Evolutionary conservation across 208 protist species (phyloP), one percentile per base, ranked within the genome.

Genomic region (Angomonas deanei): DNA sequence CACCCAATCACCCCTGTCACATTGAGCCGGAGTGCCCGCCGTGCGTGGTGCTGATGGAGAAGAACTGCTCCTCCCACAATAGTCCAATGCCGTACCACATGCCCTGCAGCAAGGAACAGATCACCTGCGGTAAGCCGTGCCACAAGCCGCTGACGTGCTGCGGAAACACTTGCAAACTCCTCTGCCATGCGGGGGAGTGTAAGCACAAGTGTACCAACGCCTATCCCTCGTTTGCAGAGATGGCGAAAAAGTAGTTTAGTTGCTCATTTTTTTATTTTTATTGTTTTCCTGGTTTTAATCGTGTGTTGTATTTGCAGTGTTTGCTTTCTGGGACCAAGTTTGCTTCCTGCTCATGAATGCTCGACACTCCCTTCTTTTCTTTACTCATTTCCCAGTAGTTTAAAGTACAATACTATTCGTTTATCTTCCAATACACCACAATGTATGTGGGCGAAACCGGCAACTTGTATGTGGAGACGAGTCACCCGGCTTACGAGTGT

Each of bases 1-100:
- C 87, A 1, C 42, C 86, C 1, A 82, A 93, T 34, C 91, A 96
- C 65, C 57, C 69, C 1, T 96, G 90, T 69, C 91, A 96, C 70
- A 76, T 72, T 26, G 78, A 81, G 19, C 65, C 56, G 17, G 49
- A 77, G 33, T 97, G 92, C 54, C 83, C 92, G 2, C 61, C 71
- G 63, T 97, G 92, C 64, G 67, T 84, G 23, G 82, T 93, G 64
- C 76, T 82, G 38, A 81, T 92, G 19, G 74, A 90, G 68, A 92
- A 91, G 72, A 57, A 54, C 13, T 97, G 93, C 66, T 78, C 68
- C 17, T 96, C 90, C 21, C 90, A 96, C 66, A 61, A 76, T 30
- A 78, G 57, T 23, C 48, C 66, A 57, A 77, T 92, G 68, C 72
- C 84, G 30, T 94, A 84, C 59, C 74, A 79, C 66, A 76, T 83